phyloP scores from a whole-genome alignment of 2,329 filamentous ascomycete species.

The Eutypella sp. region DNA sequence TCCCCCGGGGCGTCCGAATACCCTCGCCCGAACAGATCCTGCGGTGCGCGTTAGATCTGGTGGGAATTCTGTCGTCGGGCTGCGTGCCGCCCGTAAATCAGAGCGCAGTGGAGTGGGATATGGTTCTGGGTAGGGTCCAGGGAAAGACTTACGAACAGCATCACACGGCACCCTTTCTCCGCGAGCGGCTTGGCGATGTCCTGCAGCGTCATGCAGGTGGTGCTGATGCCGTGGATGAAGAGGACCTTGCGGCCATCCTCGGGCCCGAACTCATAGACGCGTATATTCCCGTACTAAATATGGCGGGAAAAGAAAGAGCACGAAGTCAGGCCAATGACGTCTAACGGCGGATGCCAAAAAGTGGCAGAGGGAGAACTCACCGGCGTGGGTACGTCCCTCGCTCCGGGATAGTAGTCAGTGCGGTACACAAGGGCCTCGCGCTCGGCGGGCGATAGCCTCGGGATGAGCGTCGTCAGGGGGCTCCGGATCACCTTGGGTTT shows the following conservation, averaged over 20 bases:
- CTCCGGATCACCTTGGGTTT: slow-evolving; percentile 36
- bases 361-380: slow-evolving; percentile 28
- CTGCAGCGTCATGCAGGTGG: slow-evolving; percentile 68
- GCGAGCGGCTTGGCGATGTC: slow-evolving; percentile 64
- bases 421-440: slow-evolving; percentile 49
- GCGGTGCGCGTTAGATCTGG: neutral
- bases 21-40: slow-evolving; percentile 66
- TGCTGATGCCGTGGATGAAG: slow-evolving; percentile 79
- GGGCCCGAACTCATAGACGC: slow-evolving; percentile 81
- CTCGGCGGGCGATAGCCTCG: slow-evolving; percentile 30
- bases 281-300: slow-evolving; percentile 61
- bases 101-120: no score
- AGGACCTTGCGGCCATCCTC: slow-evolving; percentile 68
- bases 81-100: no score
- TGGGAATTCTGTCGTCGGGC: no score
- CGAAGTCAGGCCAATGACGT: no score
- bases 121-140: slow-evolving; percentile 4
- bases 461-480: slow-evolving; percentile 38
- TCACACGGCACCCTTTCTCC: slow-evolving; percentile 67
- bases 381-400: slow-evolving; percentile 66
- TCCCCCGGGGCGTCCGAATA: slow-evolving; percentile 61
- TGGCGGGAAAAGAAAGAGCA: neutral
- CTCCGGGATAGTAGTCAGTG: slow-evolving; percentile 65
- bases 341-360: neutral
- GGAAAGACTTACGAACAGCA: slow-evolving; percentile 59